These are phyloP conservation scores for Neonothopanus nambi DNA, from an alignment of 1,284 basidiomycete species.

Conservation along the genomic window DNA sequence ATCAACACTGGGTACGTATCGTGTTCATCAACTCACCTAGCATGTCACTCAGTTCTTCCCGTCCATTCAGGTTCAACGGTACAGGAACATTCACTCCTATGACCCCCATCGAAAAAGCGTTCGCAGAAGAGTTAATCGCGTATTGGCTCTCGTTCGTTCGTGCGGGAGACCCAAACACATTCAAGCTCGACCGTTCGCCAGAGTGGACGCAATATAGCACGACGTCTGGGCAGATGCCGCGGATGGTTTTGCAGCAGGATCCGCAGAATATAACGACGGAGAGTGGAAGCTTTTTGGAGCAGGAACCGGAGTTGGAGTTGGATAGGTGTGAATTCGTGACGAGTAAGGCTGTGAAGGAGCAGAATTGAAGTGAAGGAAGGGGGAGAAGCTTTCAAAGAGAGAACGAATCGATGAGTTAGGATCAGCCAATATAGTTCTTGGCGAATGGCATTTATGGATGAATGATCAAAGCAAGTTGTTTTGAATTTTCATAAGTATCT, in stretches of 20 bases:
- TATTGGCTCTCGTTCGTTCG: conserved; percentile 65
- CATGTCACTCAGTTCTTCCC: neutral
- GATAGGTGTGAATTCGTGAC: conserved; percentile 38
- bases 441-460: too few species aligned
- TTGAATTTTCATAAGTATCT: too few species aligned
- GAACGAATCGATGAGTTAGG: too few species aligned
- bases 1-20: conserved; percentile 56
- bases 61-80: conserved; percentile 44
- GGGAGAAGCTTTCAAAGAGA: too few species aligned
- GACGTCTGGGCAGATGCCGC: conserved; percentile 6
- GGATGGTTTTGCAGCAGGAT: conserved; percentile 50
- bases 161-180: conserved; percentile 48
- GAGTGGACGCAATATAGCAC: conserved; percentile 39
- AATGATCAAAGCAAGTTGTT: too few species aligned
- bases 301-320: conserved; percentile 38
- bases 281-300: conserved; percentile 47
- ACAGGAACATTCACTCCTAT: conserved; percentile 40
- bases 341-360: conserved; percentile 30
- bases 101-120: conserved; percentile 43
- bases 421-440: too few species aligned
- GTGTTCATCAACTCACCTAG: neutral
- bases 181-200: conserved; percentile 49
- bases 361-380: conserved; percentile 31
- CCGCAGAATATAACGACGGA: conserved; percentile 27
- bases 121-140: conserved; percentile 55